Evolutionary conservation across 768 basidiomycete genomes (phyloP).

Genomic region (Hericium coralloides): DNA sequence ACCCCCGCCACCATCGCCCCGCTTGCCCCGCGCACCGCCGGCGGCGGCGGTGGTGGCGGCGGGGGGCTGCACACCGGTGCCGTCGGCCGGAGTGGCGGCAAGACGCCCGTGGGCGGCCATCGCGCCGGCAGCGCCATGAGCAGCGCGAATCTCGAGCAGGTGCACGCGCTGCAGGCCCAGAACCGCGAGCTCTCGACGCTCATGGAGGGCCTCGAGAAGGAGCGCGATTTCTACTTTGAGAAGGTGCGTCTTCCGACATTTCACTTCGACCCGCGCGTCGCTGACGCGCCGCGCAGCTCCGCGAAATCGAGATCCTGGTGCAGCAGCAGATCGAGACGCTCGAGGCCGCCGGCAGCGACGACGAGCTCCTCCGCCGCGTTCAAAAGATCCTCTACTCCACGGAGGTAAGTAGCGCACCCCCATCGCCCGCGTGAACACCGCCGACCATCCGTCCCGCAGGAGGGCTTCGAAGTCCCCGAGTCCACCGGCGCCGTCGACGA

Average conservation of each 20-base stretch:
- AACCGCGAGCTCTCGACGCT: slow-evolving; percentile 74
- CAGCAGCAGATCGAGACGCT: slow-evolving; percentile 66
- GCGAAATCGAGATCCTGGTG: slow-evolving; percentile 92
- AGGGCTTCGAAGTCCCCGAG: slow-evolving; percentile 90
- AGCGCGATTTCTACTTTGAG: slow-evolving; percentile 96
- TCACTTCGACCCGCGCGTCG: too few relatives aligned
- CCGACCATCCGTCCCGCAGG: slow-evolving; percentile 36
- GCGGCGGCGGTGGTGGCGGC: slow-evolving; percentile 13
- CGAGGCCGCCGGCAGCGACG: slow-evolving; percentile 48
- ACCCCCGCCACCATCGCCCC: slow-evolving; percentile 75
- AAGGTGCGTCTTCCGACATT: too few relatives aligned
- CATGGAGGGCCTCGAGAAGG: slow-evolving; percentile 90
- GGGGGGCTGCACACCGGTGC: slow-evolving; percentile 24
- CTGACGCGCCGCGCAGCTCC: slow-evolving; percentile 47
- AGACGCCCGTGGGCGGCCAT: slow-evolving; percentile 65
- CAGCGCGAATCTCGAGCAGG: slow-evolving; percentile 55
- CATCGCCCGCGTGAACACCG: not conserved
- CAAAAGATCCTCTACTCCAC: slow-evolving; percentile 93
- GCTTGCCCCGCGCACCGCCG: slow-evolving; percentile 31
- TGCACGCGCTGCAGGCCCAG: slow-evolving; percentile 65
- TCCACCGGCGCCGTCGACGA: slow-evolving; percentile 47
- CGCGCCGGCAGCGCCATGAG: slow-evolving; percentile 41
- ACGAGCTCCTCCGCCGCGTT: slow-evolving; percentile 61
- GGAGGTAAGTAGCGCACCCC: slow-evolving; percentile 49
- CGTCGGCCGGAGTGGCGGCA: slow-evolving; percentile 47